Evolutionary conservation across 1,284 basidiomycete genomes (phyloP).

Genomic region (Leccinum ponderosum): DNA sequence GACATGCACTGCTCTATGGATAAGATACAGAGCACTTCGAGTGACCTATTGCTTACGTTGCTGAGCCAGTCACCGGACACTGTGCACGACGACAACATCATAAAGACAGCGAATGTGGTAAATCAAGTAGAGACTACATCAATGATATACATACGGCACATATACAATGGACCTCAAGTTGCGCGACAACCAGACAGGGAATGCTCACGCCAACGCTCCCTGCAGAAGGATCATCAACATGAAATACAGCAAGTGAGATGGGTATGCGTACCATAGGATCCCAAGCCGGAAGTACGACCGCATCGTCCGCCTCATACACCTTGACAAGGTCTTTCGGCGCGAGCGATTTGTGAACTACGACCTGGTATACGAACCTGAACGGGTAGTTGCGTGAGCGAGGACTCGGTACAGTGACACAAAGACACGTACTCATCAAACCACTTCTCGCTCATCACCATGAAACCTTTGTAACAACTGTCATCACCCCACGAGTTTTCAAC

Average conservation of each 20-base stretch:
- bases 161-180: neutral
- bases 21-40: too few species aligned
- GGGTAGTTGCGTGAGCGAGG: slow-evolving; percentile 7
- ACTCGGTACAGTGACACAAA: neutral
- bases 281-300: slow-evolving; percentile 77
- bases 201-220: slow-evolving; percentile 36
- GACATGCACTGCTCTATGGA: too few species aligned
- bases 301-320: slow-evolving; percentile 71
- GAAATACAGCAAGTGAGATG: neutral
- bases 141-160: neutral
- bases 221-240: slow-evolving; percentile 11
- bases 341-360: slow-evolving; percentile 80
- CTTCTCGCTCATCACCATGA: slow-evolving; percentile 86
- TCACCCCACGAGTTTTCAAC: slow-evolving; percentile 96
- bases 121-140: neutral
- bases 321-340: slow-evolving; percentile 79
- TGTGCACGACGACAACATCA: neutral
- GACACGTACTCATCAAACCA: slow-evolving; percentile 88
- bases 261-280: slow-evolving; percentile 77
- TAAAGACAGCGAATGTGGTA: neutral
- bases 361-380: slow-evolving; percentile 78
- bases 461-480: slow-evolving; percentile 81
- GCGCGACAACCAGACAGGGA: neutral
- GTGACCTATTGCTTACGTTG: neutral
- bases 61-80: neutral